Evolutionary conservation across 352 stramenopile species (phyloP), one percentile per base, ranked within the genome.

Genomic region (Pythium periplocum): DNA sequence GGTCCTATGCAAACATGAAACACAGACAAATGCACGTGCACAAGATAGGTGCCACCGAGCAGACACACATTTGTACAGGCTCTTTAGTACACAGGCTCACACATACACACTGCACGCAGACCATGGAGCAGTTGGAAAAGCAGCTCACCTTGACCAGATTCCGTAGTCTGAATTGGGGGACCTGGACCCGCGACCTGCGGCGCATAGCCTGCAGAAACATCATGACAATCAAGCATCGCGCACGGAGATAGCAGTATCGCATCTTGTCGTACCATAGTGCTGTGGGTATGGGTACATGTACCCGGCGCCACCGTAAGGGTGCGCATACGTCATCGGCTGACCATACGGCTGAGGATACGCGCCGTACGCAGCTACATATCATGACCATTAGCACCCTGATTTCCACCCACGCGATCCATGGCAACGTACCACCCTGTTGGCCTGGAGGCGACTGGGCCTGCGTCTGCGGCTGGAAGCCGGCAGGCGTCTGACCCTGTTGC

Each of bases 211-310:
- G 33, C 44, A 48, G 2, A 47, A 26, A 38, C 1, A 59, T 2
- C 46, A 2, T 59, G 55, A 33, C 11, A 36, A 55, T 7, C 42
- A 50, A 2, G 48, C 34, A 43, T 44, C 26, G 31, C 6, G 12
- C 45, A 41, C 38, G 6, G 41, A 40, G 49, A 47, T n/a, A 4
- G 7, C 41, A 40, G 17, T 26, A 37, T 4, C 36, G 12, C 17
- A 40, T 12, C 8, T 11, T 12, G 1, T 64, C 69, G 37, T 57
- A 91, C 83, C 78, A 57, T 92, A 94, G 68, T 75, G 71, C 57
- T 91, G 81, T 44, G 81, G 72, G 64, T 90, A 91, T 43, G 83
- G 82, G 47, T 94, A 94, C 77, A 94, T 94, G 72, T 92, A 94
- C 32, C 73, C 71, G 32, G 73, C 80, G 30, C 73, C 70, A 31